Evolutionary conservation across 306 rosid genomes (phyloP).

Genomic region (Betula pendula): DNA sequence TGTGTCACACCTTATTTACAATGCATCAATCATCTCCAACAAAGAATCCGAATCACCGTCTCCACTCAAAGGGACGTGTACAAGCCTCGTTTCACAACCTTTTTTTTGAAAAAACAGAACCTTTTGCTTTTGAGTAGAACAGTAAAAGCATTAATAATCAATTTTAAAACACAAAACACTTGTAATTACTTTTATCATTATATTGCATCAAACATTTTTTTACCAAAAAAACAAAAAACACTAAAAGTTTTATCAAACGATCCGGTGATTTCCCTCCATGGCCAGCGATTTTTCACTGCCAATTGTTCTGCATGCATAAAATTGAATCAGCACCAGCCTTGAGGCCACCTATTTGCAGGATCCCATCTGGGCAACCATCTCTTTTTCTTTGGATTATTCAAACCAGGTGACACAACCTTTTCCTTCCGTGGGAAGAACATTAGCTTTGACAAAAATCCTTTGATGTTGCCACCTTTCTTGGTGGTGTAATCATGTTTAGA

Average conservation of each 20-base stretch:
- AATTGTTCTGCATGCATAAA: background rate
- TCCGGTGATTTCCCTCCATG: background rate
- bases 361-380: constrained; percentile 50
- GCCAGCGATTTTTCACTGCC: background rate
- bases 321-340: constrained; percentile 63
- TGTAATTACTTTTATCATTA: no score
- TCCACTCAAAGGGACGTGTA: no score
- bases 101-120: no score
- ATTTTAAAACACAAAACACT: no score
- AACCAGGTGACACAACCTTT: constrained; percentile 27
- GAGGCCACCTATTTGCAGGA: constrained; percentile 66
- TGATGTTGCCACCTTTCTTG: constrained; percentile 8
- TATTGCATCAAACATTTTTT: no score
- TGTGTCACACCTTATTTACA: no score
- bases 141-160: no score
- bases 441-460: constrained; percentile 31
- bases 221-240: no score
- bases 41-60: no score
- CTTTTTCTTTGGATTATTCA: constrained; percentile 27
- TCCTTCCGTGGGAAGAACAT: constrained; percentile 29
- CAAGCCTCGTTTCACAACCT: no score
- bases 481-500: constrained; percentile 4
- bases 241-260: background rate
- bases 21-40: no score
- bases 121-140: no score